Conservation (phyloP, 495 filamentous ascomycete genomes). For the Podospora australis region DNA sequence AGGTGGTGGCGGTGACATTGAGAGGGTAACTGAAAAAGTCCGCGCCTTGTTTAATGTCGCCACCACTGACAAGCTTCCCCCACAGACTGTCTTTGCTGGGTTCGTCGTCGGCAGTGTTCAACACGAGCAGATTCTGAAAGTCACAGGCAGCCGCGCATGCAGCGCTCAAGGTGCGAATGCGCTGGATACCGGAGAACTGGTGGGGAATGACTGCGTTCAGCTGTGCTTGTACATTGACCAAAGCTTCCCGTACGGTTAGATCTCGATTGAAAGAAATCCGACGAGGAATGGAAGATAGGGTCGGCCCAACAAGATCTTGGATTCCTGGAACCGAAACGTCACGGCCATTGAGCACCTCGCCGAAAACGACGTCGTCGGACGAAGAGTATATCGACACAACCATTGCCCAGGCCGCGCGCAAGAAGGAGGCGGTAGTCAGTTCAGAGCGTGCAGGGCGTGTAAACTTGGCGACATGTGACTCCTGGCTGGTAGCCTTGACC, state of each 20-base stretch:
- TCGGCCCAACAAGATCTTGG: conserved; percentile 43
- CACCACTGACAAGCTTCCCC: conserved; percentile 15
- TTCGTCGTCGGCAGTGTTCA: conserved; percentile 37
- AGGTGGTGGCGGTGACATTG: conserved; percentile 19
- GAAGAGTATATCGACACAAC: conserved; percentile 24
- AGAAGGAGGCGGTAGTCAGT: conserved; percentile 25
- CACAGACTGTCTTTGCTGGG: conserved; percentile 14
- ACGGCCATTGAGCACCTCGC: conserved; percentile 47
- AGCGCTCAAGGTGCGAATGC: conserved; percentile 47
- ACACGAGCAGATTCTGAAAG: conserved; percentile 52
- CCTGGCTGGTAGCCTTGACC: conserved; percentile 16
- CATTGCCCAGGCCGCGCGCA: conserved; percentile 37
- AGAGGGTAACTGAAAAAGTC: conserved; percentile 23
- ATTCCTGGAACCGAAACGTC: conserved; percentile 40
- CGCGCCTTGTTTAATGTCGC: conserved; percentile 15
- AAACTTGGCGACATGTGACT: conserved; percentile 1
- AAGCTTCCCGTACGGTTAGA: conserved; percentile 21
- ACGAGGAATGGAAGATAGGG: conserved; percentile 54
- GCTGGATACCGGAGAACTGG: conserved; percentile 56
- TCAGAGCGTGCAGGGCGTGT: conserved; percentile 7
- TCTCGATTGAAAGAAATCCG: conserved; percentile 35
- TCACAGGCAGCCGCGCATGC: conserved; percentile 52
- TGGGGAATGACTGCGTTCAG: conserved; percentile 44
- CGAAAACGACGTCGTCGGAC: conserved; percentile 42
- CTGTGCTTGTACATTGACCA: conserved; percentile 42